Conservation (phyloP, 495 filamentous ascomycete species). For the Aspergillus coremiiformis region DNA sequence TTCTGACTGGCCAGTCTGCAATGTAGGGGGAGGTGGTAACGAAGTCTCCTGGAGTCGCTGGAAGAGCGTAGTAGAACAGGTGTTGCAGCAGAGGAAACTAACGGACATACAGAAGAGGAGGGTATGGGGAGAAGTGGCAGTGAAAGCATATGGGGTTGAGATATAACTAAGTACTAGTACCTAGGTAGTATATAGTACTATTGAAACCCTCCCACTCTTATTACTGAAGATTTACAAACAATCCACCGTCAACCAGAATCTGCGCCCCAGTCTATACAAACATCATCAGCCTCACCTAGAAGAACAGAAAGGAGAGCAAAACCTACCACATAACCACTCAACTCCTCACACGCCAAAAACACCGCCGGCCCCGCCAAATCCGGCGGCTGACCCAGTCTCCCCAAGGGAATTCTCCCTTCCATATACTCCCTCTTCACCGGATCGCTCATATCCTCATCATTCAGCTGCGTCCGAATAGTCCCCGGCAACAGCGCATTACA, state of each 20-base stretch:
- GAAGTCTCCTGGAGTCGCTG: slow-evolving; percentile 46
- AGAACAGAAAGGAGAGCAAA: not conserved
- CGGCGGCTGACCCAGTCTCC: slow-evolving; percentile 56
- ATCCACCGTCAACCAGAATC: slow-evolving; percentile 77
- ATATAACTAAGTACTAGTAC: slow-evolving; percentile 17
- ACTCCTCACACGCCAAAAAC: slow-evolving; percentile 68
- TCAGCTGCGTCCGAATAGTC: slow-evolving; percentile 78
- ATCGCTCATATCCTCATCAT: slow-evolving; percentile 66
- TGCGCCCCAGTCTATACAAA: slow-evolving; percentile 62
- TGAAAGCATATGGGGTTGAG: slow-evolving; percentile 54
- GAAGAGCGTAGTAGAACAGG: slow-evolving; percentile 38
- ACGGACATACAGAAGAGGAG: slow-evolving; percentile 48
- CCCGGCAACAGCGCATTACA: slow-evolving; percentile 85
- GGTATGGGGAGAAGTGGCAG: slow-evolving; percentile 64
- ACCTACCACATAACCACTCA: slow-evolving; percentile 64
- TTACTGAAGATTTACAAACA: slow-evolving; percentile 60
- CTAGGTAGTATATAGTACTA: not conserved
- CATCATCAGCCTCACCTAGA: not conserved
- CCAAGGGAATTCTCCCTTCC: slow-evolving; percentile 77
- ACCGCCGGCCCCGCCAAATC: slow-evolving; percentile 81
- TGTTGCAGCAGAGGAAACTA: slow-evolving; percentile 52
- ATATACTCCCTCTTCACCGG: slow-evolving; percentile 71
- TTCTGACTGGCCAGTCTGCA: slow-evolving; percentile 87
- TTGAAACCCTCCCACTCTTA: no score
- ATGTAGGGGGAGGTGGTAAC: slow-evolving; percentile 51